Evolutionary conservation across 2,329 filamentous ascomycete genomes (phyloP), one percentile per base, ranked within the genome.

Genomic region (Plenodomus tracheiphilus): DNA sequence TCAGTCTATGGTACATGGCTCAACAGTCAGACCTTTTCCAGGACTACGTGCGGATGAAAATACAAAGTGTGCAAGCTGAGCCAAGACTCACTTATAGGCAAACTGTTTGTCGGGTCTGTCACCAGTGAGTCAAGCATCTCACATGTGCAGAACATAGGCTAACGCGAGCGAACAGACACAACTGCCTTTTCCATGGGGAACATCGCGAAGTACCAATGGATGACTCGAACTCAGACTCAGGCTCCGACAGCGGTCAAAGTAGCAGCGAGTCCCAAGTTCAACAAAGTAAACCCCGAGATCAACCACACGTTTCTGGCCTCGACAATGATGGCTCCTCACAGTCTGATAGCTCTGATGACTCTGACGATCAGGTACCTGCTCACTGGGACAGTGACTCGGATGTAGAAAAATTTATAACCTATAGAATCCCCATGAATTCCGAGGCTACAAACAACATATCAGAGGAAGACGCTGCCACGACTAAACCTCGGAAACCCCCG

Each of bases 1-100:
- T 76, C 43, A 72, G 68, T 32, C 48, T 77, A 2, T 77, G 74
- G 74, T 74, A 77, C 32, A 53, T 77, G 20, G 73, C 66, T 15
- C 54, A 68, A 41, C 65, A 65, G 35, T 65, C 63, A 42, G 43
- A 57, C 16, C 19, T 47, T 13, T 47, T 62, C 20, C 54, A 51
- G 35, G 34, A 46, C 3, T 39, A 53, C 20, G 18, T 56, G 9
- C 16, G 20, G 15, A 43, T 20, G 13, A 54, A 53, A n/a, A 50
- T 49, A 16, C 20, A 41, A 16, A 35, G 21, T 8, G 49, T 42
- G 15, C 22, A 52, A 11, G 22, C 37, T 21, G 41, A 36, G 10
- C 20, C 28, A 3, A 21, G 53, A 4, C 64, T 61, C 34, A 49
- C 46, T 8, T 71, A 61, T 39, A 56, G 58, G n/a, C 47, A 42